Percentiles rank a stretch among this genome's conserved stretches.
Evolutionary conservation across 2,329 filamentous ascomycete genomes (phyloP).

Genomic region (Aspergillus pseudonomiae): DNA sequence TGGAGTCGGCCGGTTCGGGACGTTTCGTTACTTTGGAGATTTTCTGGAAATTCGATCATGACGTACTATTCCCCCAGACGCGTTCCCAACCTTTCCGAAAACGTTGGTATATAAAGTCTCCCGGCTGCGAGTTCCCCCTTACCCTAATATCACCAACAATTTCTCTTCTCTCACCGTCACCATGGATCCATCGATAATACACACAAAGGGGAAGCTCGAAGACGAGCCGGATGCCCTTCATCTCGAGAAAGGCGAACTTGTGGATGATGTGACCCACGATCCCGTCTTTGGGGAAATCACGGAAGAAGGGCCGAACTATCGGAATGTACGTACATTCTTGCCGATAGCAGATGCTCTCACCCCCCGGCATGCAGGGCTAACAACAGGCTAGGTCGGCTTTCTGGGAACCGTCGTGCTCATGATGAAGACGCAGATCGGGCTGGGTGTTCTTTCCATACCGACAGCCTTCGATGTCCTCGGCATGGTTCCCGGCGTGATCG

Average conservation of each 20-base stretch:
- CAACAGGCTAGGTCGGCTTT: slow-evolving; percentile 41
- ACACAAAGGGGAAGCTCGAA: neutral
- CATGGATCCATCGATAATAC: neutral
- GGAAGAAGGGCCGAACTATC: slow-evolving; percentile 33
- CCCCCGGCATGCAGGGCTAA: neutral
- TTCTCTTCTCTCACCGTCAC: neutral
- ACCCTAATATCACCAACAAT: neutral
- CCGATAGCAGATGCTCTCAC: too few relatives aligned
- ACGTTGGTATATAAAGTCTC: neutral
- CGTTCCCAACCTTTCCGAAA: neutral
- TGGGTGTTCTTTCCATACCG: slow-evolving; percentile 54
- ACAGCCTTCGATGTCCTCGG: slow-evolving; percentile 50
- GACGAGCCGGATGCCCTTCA: neutral
- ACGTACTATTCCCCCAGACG: neutral
- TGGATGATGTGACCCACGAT: slow-evolving; percentile 17
- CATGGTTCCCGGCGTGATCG: slow-evolving; percentile 52
- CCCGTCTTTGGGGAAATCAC: slow-evolving; percentile 39
- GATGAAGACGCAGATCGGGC: slow-evolving; percentile 51
- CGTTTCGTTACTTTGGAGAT: neutral
- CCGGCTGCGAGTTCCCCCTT: neutral
- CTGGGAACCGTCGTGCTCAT: slow-evolving; percentile 46
- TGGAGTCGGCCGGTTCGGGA: neutral
- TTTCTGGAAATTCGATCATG: neutral
- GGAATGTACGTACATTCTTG: slow-evolving; percentile 21
- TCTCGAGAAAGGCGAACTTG: neutral